phyloP scores from a whole-genome alignment of 768 basidiomycete genomes.

The Phanerodontia chrysosporium region DNA sequence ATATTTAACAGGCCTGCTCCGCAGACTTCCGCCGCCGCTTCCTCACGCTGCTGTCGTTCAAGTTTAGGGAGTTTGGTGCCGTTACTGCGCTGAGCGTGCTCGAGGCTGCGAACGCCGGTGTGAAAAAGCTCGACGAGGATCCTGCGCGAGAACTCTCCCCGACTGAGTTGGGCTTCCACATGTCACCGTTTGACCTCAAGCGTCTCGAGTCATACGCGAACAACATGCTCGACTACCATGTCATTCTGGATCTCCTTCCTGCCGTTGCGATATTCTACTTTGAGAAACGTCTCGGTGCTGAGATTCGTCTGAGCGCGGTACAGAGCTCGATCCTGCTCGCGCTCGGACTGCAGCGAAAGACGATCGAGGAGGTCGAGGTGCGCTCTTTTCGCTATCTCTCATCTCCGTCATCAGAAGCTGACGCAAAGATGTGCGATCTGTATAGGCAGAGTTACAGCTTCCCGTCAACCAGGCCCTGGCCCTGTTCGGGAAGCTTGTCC shows the following conservation, averaged over 20 bases:
- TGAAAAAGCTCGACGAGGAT: conserved; percentile 42
- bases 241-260: conserved; percentile 89
- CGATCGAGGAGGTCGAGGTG: conserved; percentile 86
- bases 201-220: conserved; percentile 94
- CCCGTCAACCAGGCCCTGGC: conserved; percentile 87
- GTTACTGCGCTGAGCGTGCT: conserved; percentile 84
- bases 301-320: conserved; percentile 73
- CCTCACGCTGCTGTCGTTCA: conserved; percentile 84
- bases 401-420: background rate
- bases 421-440: background rate
- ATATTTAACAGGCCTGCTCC: background rate
- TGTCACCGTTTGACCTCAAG: conserved; percentile 94
- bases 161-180: conserved; percentile 53
- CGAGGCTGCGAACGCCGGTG: conserved; percentile 71
- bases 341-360: conserved; percentile 84
- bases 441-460: conserved; percentile 71
- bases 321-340: conserved; percentile 91
- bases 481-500: conserved; percentile 85
- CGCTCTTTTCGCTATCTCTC: conserved; percentile 13
- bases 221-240: conserved; percentile 95
- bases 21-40: conserved; percentile 92
- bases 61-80: conserved; percentile 91
- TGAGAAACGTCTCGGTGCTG: conserved; percentile 61
- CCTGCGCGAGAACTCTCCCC: conserved; percentile 35
- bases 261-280: conserved; percentile 81